Evolutionary conservation across 2,329 filamentous ascomycete species (phyloP), one percentile per base, ranked within the genome.

Genomic region (Diaporthe nobilis): DNA sequence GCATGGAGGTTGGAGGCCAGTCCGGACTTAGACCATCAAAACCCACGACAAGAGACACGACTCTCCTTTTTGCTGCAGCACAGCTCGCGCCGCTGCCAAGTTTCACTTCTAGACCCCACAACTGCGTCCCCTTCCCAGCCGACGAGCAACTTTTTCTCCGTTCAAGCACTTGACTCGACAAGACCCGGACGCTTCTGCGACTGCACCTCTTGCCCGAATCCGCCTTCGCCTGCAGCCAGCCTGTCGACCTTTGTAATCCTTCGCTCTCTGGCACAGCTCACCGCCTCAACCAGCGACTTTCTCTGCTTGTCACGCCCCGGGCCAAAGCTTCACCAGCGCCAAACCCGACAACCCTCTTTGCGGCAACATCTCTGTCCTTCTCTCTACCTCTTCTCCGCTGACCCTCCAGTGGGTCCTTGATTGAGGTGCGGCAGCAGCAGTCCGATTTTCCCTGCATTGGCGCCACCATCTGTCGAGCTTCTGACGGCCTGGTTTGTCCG

Each of bases 51-150:
- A 75, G 49, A 51, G 49, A 63, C 44, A 71, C 57, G 67, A 74
- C 72, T 74, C 75, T 75, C 75, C 75, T 76, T 72, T 72, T 44
- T 49, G 57, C 74, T 75, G 74, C 74, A 75, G 73, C 72, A 67
- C 67, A 72, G 65, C 67, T 51, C 65, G 57, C 51, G 61, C 74
- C 67, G 73, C 75, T 77, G 75, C 75, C 75, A 77, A 77, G 75
- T 77, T 77, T 75, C 75, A 58, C 65, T 72, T 72, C 71, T 71
- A 47, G 58, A 63, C 71, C 70, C 53, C 70, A 67, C 70, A 68
- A 67, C 60, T 60, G 61, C 51, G 17, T 70, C 49, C 53, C 51
- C 63, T 60, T 70, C 61, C 61, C 57, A 71, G 55, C 55, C 55
- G 20, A 71, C 73, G 47, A 51, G 63, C 73, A 60, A 71, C 63